These are phyloP conservation scores for Prunus armeniaca DNA, from an alignment of 306 rosid species.

Conservation along the genomic window DNA sequence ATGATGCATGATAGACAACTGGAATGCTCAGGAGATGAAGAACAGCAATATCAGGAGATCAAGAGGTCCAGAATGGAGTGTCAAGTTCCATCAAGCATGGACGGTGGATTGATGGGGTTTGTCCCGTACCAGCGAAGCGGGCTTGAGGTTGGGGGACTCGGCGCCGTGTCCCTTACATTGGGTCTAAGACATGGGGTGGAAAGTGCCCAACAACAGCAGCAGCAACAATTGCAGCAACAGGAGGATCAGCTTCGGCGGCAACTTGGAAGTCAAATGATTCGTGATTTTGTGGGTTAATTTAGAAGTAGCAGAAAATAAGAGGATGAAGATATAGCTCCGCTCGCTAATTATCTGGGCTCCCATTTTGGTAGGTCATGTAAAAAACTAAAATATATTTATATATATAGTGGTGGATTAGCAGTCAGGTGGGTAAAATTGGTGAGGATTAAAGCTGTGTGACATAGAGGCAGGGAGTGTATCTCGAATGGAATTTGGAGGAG, in stretches of 20 bases:
- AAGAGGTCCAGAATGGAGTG: constrained; percentile 63
- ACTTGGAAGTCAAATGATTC: constrained; percentile 56
- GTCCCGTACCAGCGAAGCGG: constrained; percentile 54
- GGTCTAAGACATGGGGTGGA: constrained; percentile 75
- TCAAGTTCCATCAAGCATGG: constrained; percentile 44
- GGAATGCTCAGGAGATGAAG: constrained; percentile 34
- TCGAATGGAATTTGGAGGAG: neutral
- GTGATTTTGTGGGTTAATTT: constrained; percentile 58
- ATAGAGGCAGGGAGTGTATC: neutral
- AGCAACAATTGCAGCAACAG: constrained; percentile 37
- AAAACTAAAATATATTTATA: neutral
- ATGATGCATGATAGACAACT: constrained; percentile 33
- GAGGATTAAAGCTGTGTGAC: neutral
- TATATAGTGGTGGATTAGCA: no score
- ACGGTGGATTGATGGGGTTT: constrained; percentile 60
- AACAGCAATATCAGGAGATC: constrained; percentile 46
- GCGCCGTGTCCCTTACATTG: constrained; percentile 74
- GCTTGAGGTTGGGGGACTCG: constrained; percentile 52
- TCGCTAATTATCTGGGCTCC: neutral
- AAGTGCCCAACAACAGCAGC: constrained; percentile 43
- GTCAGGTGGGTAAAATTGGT: no score
- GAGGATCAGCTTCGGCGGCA: constrained; percentile 53
- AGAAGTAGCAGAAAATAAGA: neutral
- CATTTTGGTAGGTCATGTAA: neutral
- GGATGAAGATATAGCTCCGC: neutral